These are phyloP conservation scores for Xylaria polymorpha DNA, from an alignment of 2,329 filamentous ascomycete species.

Conservation along the genomic window DNA sequence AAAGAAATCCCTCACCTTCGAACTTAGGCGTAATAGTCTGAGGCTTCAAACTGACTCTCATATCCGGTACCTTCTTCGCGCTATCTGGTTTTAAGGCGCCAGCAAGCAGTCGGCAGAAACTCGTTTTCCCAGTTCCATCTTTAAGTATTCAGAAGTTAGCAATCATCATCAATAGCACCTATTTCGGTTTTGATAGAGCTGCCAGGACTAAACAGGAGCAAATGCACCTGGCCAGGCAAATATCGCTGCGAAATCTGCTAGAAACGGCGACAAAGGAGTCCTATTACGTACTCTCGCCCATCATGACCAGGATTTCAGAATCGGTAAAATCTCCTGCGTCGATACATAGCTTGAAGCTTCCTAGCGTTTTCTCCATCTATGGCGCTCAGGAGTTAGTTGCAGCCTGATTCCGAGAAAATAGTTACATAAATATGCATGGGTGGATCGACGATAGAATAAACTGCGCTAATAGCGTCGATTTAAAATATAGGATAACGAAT, in stretches of 20 bases:
- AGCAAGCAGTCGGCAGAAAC: conserved; percentile 95
- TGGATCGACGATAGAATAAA: not conserved
- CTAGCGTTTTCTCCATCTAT: conserved; percentile 89
- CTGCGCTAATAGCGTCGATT: not conserved
- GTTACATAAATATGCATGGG: not conserved
- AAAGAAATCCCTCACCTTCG: conserved; percentile 65
- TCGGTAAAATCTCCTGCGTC: conserved; percentile 91
- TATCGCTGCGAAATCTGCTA: not conserved
- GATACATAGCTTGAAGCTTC: conserved; percentile 85
- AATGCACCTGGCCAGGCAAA: not conserved
- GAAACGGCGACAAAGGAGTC: not conserved
- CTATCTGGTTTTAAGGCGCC: conserved; percentile 93
- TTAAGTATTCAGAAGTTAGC: conserved; percentile 58
- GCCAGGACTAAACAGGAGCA: not conserved
- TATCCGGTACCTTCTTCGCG: conserved; percentile 80
- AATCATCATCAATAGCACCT: not conserved
- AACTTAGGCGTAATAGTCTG: conserved; percentile 99
- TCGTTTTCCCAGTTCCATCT: conserved; percentile 99
- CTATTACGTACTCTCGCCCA: conserved; percentile 35
- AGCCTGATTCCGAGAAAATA: not conserved
- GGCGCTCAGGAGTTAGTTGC: conserved; percentile 21
- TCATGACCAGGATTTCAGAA: conserved; percentile 89
- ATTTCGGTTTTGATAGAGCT: not conserved
- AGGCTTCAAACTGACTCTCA: conserved; percentile 98
- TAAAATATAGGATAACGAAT: not conserved